phyloP scores from a whole-genome alignment of 352 stramenopile genomes.

The Phytophthora tentaculata region DNA sequence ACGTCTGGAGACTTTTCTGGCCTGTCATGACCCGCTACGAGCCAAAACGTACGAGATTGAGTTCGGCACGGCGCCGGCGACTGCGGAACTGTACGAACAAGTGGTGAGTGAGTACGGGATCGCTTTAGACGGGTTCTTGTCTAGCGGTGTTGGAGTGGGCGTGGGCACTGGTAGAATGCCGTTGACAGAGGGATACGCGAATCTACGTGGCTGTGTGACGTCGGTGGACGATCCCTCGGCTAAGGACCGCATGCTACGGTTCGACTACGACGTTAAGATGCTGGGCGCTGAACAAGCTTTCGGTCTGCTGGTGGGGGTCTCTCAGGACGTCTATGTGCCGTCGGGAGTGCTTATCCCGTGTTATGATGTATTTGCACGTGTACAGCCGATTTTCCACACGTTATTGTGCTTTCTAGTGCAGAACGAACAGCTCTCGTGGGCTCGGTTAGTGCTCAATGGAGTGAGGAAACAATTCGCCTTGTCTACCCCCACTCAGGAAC shows the following conservation, averaged over 20 bases:
- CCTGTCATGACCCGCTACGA: conserved; percentile 82
- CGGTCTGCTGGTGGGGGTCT: conserved; percentile 77
- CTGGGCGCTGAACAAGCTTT: conserved; percentile 69
- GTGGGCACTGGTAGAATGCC: conserved; percentile 25
- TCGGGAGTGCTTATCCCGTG: conserved; percentile 62
- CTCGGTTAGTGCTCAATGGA: conserved; percentile 48
- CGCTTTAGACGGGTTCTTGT: conserved; percentile 51
- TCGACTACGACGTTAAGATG: conserved; percentile 80
- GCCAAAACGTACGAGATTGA: conserved; percentile 85
- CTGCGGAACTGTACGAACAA: conserved; percentile 73
- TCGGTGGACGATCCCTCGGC: conserved; percentile 66
- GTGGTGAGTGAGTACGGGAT: conserved; percentile 80
- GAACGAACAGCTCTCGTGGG: conserved; percentile 69
- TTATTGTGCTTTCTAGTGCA: conserved; percentile 72
- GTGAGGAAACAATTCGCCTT: conserved; percentile 64
- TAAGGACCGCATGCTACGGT: conserved; percentile 73
- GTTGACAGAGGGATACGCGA: conserved; percentile 45
- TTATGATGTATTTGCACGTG: conserved; percentile 79
- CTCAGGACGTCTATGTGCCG: conserved; percentile 83
- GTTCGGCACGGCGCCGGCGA: conserved; percentile 68
- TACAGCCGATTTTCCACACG: conserved; percentile 85
- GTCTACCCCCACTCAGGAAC: conserved; percentile 73
- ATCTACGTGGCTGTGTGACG: conserved; percentile 61
- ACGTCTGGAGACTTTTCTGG: conserved; percentile 70
- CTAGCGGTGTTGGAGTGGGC: conserved; percentile 24